phyloP scores from a whole-genome alignment of 257 asterid genomes.

The Galeopsis tetrahit region DNA sequence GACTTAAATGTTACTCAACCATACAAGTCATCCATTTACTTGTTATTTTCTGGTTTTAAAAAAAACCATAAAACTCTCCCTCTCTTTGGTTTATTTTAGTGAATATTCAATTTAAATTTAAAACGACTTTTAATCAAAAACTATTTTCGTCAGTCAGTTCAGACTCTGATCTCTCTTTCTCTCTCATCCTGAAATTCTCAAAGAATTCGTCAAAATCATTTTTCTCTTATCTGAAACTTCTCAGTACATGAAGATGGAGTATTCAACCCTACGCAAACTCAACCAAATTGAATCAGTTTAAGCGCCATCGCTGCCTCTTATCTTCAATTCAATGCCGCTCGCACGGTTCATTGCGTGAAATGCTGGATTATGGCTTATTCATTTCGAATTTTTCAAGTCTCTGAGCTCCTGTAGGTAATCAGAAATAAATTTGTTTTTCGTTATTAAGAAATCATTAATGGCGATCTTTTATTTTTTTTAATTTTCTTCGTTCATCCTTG shows the following conservation, averaged over 20 bases:
- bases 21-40: no score
- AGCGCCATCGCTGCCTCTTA: constrained; percentile 9
- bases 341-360: constrained; percentile 36
- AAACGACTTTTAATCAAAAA: background rate
- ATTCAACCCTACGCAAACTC: constrained; percentile 20
- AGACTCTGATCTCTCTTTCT: background rate
- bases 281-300: constrained; percentile 1
- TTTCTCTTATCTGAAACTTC: constrained; percentile 23
- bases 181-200: constrained; percentile 21
- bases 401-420: constrained; percentile 41
- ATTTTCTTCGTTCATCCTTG: constrained; percentile 2
- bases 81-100: no score
- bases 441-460: constrained; percentile 3
- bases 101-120: background rate
- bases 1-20: no score
- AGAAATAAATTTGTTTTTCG: background rate
- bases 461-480: background rate
- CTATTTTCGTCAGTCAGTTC: background rate
- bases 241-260: constrained; percentile 29
- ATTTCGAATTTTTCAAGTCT: constrained; percentile 19
- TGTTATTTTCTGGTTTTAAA: no score
- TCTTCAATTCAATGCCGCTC: constrained; percentile 35
- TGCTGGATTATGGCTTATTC: constrained; percentile 31
- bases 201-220: background rate
- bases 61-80: no score